phyloP scores from a whole-genome alignment of 2,329 filamentous ascomycete genomes.

The Onygenales sp. region DNA sequence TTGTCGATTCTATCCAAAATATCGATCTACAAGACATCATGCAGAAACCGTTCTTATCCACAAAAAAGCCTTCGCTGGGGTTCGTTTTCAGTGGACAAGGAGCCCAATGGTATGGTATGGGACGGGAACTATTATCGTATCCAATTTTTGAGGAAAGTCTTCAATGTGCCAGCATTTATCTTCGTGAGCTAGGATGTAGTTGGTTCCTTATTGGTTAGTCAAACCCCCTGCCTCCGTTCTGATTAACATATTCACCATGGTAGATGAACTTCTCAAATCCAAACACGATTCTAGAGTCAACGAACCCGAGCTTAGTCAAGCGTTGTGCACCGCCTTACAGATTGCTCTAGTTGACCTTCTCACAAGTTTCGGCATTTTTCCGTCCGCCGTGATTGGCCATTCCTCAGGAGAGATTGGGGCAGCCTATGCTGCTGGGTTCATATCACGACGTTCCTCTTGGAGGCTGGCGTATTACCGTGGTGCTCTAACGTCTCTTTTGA shows the following conservation, averaged over 20 bases:
- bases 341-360: slow-evolving; percentile 12
- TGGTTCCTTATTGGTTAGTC: background rate
- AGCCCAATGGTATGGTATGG: slow-evolving; percentile 10
- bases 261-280: background rate
- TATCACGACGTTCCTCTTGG: slow-evolving; percentile 6
- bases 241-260: background rate
- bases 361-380: slow-evolving; percentile 6
- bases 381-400: slow-evolving; percentile 10
- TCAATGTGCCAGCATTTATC: background rate
- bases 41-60: background rate
- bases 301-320: slow-evolving; percentile 1
- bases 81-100: slow-evolving; percentile 11
- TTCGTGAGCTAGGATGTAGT: background rate
- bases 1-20: background rate
- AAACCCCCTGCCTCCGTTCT: background rate
- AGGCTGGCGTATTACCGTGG: slow-evolving; percentile 11
- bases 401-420: slow-evolving; percentile 14
- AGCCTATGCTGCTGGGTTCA: slow-evolving; percentile 9
- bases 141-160: background rate
- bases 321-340: slow-evolving; percentile 10
- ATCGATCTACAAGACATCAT: background rate
- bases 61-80: background rate
- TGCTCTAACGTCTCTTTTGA: background rate
- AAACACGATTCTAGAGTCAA: background rate
- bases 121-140: background rate